Evolutionary conservation across 2,329 filamentous ascomycete genomes (phyloP).

Genomic region (Dryadomyces quercivorus): DNA sequence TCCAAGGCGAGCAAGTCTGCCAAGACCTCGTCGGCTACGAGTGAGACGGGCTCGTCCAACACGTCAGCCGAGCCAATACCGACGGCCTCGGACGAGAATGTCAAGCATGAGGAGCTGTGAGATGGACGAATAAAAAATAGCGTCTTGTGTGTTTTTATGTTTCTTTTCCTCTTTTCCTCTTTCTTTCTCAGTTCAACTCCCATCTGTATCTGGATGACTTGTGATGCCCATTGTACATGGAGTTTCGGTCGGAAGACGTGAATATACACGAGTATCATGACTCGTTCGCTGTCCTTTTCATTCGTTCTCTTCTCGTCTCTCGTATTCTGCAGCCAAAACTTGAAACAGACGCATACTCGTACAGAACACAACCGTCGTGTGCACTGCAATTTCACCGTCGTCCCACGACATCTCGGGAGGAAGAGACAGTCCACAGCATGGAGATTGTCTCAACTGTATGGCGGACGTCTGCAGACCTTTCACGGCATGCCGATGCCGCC

Average conservation of each 20-base stretch:
- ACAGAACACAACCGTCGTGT: too few relatives aligned
- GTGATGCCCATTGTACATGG: too few relatives aligned
- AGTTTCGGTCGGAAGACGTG: too few relatives aligned
- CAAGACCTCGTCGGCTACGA: constrained; percentile 9
- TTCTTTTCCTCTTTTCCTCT: background rate
- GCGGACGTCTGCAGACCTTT: too few relatives aligned
- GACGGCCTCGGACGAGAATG: constrained; percentile 2
- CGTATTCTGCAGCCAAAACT: too few relatives aligned
- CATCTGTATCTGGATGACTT: background rate
- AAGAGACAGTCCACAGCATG: too few relatives aligned
- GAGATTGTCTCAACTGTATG: too few relatives aligned
- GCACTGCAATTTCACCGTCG: too few relatives aligned
- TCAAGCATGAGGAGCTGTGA: constrained; percentile 4
- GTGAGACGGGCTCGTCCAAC: constrained; percentile 28
- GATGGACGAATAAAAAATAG: background rate
- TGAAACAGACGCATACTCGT: too few relatives aligned
- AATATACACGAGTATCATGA: background rate
- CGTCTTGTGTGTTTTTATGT: background rate
- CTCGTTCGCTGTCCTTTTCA: background rate
- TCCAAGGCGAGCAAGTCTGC: background rate
- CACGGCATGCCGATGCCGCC: too few relatives aligned
- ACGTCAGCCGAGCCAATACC: constrained; percentile 18
- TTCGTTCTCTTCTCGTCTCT: background rate
- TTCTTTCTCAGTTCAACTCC: background rate
- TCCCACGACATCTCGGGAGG: too few relatives aligned